Evolutionary conservation across 306 rosid genomes (phyloP), one percentile per base, ranked within the genome.

Genomic region (Lathyrus oleraceus): DNA sequence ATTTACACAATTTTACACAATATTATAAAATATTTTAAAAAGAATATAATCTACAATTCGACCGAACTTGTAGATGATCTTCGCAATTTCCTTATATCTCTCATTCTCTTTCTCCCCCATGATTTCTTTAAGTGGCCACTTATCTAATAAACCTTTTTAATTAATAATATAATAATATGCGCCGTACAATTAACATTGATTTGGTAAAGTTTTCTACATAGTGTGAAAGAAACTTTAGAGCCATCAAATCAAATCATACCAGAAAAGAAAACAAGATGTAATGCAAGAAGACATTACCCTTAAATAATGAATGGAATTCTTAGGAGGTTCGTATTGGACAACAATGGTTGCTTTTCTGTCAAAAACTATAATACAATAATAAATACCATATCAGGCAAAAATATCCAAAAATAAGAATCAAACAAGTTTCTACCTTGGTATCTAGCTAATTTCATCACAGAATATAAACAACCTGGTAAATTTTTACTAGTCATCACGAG

Each of bases 181-280:
- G 2, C 39, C 39, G 39, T 35, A 35, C 39, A 35, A 35, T 44
- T 56, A 74, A 38, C 40, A 62, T 38, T 14, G 59, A 70, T 79
- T 44, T 68, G 69, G 66, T 75, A 76, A 76, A 67, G 54, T 75
- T 48, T 44, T n/a, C 39, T 8, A 7, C 39, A 35, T 35, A 35
- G 39, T 8, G 65, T 72, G 73, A 62, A 67, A 44, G 59, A 81
- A 76, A 63, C 76, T 76, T 76, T 72, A 57, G 62, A 75, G 85
- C 76, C 54, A 81, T 73, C 85, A 72, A 77, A 81, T 73, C 82
- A 81, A 74, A 73, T 73, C 73, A 73, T 69, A 56, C 28, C 73
- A 56, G 56, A 48, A 54, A 76, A 6, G 9, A 42, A 44, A 44
- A 44, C 49, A 44, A 44, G 49, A 81, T 35, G 17, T 14, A 65